A percentile compares a stretch with the other conserved stretches of the same genome.
These are phyloP conservation scores for Magnaporthales sp. DNA, from an alignment of 2,329 filamentous ascomycete genomes.

Conservation along the genomic window DNA sequence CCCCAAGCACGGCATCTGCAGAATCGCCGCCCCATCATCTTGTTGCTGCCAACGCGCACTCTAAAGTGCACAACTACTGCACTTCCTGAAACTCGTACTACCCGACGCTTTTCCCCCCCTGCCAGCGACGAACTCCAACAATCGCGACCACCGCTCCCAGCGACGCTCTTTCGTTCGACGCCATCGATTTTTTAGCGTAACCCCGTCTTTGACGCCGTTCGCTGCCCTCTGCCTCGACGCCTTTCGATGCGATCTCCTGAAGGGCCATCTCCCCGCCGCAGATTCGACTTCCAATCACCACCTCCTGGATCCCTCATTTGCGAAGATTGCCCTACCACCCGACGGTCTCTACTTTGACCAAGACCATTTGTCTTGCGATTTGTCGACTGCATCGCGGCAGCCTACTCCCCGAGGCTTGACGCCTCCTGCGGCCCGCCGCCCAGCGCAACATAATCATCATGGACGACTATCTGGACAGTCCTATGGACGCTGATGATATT, in stretches of 20 bases:
- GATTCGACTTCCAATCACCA: neutral
- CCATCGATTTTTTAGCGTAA: neutral
- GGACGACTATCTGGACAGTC: conserved; percentile 54
- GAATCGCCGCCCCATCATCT: neutral
- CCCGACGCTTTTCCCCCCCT: neutral
- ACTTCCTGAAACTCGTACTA: conserved; percentile 2
- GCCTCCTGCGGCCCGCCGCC: conserved; percentile 9
- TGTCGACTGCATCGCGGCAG: neutral
- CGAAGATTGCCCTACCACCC: neutral
- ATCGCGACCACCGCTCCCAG: neutral
- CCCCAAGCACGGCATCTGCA: neutral
- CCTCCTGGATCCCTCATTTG: neutral
- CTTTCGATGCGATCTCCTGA: neutral
- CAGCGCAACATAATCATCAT: conserved; percentile 36
- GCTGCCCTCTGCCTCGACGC: neutral
- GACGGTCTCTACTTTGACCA: neutral
- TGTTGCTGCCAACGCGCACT: neutral
- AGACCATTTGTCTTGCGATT: neutral
- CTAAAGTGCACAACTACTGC: conserved; percentile 1
- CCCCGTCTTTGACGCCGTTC: neutral
- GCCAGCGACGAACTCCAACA: neutral
- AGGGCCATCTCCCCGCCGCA: neutral
- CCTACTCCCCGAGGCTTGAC: neutral
- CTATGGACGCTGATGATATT: conserved; percentile 71
- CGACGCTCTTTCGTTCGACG: neutral